Base-by-base conservation (phyloP, 202 grass and related monocot genomes). In the Alloteropsis angusta region DNA sequence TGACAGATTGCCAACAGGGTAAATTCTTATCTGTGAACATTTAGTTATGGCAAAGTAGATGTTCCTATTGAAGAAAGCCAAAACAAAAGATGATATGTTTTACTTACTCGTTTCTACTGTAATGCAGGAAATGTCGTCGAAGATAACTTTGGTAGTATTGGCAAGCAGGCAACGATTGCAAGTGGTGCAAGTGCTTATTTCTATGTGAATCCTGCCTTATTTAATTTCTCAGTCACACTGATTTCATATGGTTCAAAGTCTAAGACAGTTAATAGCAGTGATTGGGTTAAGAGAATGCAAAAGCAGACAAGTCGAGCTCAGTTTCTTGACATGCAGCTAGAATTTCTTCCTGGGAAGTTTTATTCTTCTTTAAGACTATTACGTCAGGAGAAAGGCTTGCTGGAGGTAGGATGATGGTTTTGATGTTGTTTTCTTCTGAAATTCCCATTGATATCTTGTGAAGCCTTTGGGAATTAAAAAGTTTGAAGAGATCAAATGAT, bases 111-210 rank as follows among this genome's bases (percentile, higher is more conserved):
- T 60, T 76, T 87, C 15, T 75, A 69, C 21, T 71, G 66, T 46
- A 62, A 85, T 90, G 61, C 85, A 96, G 93, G 91, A 68, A 74
- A 88, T 77, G 82, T 13, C 39, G 71, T 58, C 62, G 84, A 79
- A 60, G 68, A 83, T 80, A 65, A 83, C 38, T 88, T 71, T 59
- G 68, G 71, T 21, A 81, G 52, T 67, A 68, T 90, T 60, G 89
- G 93, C 42, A 91, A 91, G 82, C 79, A 92, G 44, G 60, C 89
- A 70, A 78, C 55, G 2, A 90, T 96, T 83, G 26, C 76, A 38
- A 87, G 75, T 75, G 89, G 87, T 82, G 87, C 84, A 78, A 92
- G 80, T 81, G 72, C 93, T 84, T 92, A 86, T 86, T 96, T 96
- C 67, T 92, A 96, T 88, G 87, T 85, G 72, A 92, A 96, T 69